phyloP scores from a whole-genome alignment of 257 asterid species.

The Jacaranda copaia region DNA sequence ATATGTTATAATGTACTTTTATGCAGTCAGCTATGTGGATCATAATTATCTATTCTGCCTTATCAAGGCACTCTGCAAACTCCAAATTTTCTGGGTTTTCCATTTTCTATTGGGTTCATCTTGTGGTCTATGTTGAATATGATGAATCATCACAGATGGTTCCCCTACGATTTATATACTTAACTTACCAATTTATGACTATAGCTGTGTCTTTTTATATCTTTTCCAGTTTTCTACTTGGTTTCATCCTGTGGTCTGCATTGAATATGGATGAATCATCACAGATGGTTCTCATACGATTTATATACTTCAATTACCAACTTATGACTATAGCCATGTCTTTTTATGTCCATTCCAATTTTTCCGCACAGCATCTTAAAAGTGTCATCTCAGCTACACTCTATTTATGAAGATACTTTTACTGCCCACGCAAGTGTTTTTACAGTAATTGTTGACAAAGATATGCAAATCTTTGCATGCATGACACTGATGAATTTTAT shows the following conservation, averaged over 20 bases:
- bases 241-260: constrained; percentile 16
- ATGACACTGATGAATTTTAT: constrained; percentile 21
- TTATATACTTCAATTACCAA: constrained; percentile 3
- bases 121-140: constrained; percentile 13
- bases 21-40: constrained; percentile 6
- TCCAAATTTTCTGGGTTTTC: constrained; percentile 3
- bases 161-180: not conserved
- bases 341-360: not conserved
- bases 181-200: constrained; percentile 15
- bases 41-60: not conserved
- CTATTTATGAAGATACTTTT: constrained; percentile 24
- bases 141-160: constrained; percentile 26
- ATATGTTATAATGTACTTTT: not conserved
- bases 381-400: constrained; percentile 15
- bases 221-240: constrained; percentile 1
- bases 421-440: constrained; percentile 17
- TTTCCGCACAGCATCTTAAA: constrained; percentile 16
- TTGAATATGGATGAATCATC: constrained; percentile 27
- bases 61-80: constrained; percentile 16
- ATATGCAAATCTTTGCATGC: constrained; percentile 19
- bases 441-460: constrained; percentile 22
- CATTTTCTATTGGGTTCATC: constrained; percentile 18
- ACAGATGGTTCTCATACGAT: not conserved
- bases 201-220: not conserved
- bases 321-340: constrained; percentile 7